Evolutionary conservation across 2,329 filamentous ascomycete genomes (phyloP).

Genomic region (Aaosphaeria arxii): DNA sequence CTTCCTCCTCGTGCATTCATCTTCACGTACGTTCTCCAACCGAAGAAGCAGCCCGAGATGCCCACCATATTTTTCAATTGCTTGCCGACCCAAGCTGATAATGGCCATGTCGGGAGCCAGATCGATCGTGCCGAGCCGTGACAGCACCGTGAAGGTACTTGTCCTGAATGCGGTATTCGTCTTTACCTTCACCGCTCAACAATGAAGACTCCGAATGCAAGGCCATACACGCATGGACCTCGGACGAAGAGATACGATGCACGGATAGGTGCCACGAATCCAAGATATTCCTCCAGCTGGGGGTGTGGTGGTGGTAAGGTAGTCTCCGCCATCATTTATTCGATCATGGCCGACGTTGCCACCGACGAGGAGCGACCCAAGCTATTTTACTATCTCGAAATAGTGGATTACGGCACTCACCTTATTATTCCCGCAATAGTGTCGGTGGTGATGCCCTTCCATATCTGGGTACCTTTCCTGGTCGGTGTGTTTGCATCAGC

Average conservation of each 20-base stretch:
- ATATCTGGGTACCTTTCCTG: too few species aligned
- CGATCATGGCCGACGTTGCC: too few species aligned
- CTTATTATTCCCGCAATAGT: too few species aligned
- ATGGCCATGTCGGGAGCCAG: slow-evolving; percentile 93
- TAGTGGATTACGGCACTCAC: too few species aligned
- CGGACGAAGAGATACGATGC: slow-evolving; percentile 91
- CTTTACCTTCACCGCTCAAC: slow-evolving; percentile 44
- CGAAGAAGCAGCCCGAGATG: slow-evolving; percentile 92
- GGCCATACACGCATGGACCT: slow-evolving; percentile 97
- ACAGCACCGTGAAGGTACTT: slow-evolving; percentile 52
- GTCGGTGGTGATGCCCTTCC: too few species aligned
- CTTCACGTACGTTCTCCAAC: slow-evolving; percentile 23
- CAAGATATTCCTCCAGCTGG: slow-evolving; percentile 59
- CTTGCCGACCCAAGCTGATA: slow-evolving; percentile 86
- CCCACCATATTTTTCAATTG: slow-evolving; percentile 97
- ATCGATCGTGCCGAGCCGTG: slow-evolving; percentile 79
- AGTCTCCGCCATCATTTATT: too few species aligned
- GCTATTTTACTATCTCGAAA: too few species aligned
- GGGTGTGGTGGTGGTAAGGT: too few species aligned
- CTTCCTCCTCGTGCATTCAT: too few species aligned
- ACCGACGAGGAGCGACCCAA: too few species aligned
- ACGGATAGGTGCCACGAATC: slow-evolving; percentile 85
- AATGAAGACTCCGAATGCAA: slow-evolving; percentile 73
- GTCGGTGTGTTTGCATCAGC: too few species aligned
- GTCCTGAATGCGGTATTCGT: slow-evolving; percentile 48